These are phyloP conservation scores for Euphrasia arctica DNA, from an alignment of 305 asterid species.

Conservation along the genomic window DNA sequence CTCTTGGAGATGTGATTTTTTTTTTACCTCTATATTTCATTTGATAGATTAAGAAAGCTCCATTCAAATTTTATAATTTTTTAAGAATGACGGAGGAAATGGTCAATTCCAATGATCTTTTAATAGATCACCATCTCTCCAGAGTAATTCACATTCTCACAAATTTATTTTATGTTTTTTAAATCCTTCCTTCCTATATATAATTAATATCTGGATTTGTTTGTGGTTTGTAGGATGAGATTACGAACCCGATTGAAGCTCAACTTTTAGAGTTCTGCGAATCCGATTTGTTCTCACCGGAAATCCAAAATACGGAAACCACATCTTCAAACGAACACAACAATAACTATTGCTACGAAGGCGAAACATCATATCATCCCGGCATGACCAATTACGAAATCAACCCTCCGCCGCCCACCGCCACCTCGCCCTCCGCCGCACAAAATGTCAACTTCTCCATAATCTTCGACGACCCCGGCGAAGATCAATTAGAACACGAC, in stretches of 20 bases:
- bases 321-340: slow-evolving; percentile 45
- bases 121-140: background rate
- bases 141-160: background rate
- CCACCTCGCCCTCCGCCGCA: background rate
- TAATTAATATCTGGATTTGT: background rate
- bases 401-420: background rate
- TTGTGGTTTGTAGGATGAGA: slow-evolving; percentile 49
- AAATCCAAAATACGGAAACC: slow-evolving; percentile 61
- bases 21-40: too few species aligned
- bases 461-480: slow-evolving; percentile 38
- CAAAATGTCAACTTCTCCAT: slow-evolving; percentile 32
- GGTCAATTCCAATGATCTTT: background rate
- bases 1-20: too few species aligned
- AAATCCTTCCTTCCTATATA: background rate
- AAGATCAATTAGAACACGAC: slow-evolving; percentile 48
- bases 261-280: slow-evolving; percentile 60
- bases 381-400: slow-evolving; percentile 30
- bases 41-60: too few species aligned
- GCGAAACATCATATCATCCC: slow-evolving; percentile 48
- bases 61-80: background rate
- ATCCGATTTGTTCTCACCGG: slow-evolving; percentile 54
- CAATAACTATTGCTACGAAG: slow-evolving; percentile 60
- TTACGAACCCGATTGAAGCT: slow-evolving; percentile 54
- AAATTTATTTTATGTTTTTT: background rate
- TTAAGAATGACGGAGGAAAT: background rate